Percentiles rank a stretch among this genome's conserved stretches.
These are phyloP conservation scores for Chenopodium berlandieri DNA, from an alignment of 148 eudicot genomes.

Conservation along the genomic window DNA sequence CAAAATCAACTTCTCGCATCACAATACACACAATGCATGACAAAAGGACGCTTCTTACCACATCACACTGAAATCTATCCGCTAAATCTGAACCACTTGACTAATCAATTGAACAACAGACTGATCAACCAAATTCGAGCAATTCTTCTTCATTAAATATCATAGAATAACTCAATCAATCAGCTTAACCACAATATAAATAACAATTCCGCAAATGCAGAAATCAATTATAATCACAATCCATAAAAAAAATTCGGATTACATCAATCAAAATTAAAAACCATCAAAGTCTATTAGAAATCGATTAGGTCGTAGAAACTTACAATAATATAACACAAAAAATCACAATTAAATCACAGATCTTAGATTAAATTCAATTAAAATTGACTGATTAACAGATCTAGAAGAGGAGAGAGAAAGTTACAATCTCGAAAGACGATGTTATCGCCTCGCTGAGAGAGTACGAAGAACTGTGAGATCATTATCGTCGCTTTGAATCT, in stretches of 20 bases:
- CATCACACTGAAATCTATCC: background rate
- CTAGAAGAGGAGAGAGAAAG: slow-evolving; percentile 31
- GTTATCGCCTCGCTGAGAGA: slow-evolving; percentile 91
- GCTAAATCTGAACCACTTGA: background rate
- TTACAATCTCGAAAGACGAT: slow-evolving; percentile 91
- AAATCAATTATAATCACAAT: background rate
- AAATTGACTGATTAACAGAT: slow-evolving; percentile 14
- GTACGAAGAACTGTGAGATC: slow-evolving; percentile 94
- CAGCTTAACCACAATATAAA: background rate
- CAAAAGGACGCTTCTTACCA: background rate
- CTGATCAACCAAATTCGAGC: background rate
- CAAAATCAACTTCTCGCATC: background rate
- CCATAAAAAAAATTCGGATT: background rate
- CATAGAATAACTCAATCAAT: background rate
- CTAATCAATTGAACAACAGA: background rate
- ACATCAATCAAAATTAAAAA: background rate
- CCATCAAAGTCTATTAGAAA: background rate
- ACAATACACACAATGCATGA: background rate
- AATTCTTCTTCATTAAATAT: background rate
- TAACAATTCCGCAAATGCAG: background rate
- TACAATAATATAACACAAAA: background rate
- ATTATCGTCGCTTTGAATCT: slow-evolving; percentile 18
- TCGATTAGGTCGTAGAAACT: background rate
- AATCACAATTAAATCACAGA: background rate
- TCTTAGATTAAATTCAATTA: background rate